phyloP scores from a whole-genome alignment of 805 yeast genomes.

The Kuraishia cidri region DNA sequence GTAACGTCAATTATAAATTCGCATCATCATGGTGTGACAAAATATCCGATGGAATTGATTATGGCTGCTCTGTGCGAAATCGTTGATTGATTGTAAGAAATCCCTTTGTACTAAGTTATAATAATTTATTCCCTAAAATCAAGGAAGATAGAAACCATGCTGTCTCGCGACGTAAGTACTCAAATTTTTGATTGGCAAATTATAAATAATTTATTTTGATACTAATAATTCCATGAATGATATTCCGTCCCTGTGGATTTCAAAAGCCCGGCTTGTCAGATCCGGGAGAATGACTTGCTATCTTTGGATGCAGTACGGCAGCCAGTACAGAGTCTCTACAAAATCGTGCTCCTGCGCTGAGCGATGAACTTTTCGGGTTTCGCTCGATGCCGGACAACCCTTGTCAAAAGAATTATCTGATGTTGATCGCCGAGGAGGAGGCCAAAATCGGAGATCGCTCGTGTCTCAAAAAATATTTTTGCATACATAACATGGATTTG shows the following conservation, averaged over 20 bases:
- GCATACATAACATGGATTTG: no score
- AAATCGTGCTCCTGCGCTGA: constrained; percentile 92
- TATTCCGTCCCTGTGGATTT: constrained; percentile 95
- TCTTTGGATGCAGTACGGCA: constrained; percentile 99
- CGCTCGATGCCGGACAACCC: constrained; percentile 85
- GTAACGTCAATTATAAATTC: no score
- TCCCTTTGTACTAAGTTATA: neutral
- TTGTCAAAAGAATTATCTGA: constrained; percentile 56
- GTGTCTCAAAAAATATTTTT: no score
- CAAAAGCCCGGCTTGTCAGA: constrained; percentile 88
- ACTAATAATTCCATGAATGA: no score
- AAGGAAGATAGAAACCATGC: no score
- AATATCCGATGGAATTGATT: no score
- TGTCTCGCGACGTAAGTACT: no score
- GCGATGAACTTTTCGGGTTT: constrained; percentile 97
- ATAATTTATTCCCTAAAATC: no score
- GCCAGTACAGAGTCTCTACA: constrained; percentile 96
- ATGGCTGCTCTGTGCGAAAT: no score
- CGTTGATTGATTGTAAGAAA: no score
- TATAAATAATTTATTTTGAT: no score
- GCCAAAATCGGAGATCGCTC: constrained; percentile 7
- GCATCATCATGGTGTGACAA: neutral
- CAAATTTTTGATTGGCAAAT: no score
- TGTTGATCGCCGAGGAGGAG: constrained; percentile 9
- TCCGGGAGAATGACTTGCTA: constrained; percentile 86